These are phyloP conservation scores for Paratinospora sagittata DNA, from an alignment of 164 flowering plant genomes.

Conservation along the genomic window DNA sequence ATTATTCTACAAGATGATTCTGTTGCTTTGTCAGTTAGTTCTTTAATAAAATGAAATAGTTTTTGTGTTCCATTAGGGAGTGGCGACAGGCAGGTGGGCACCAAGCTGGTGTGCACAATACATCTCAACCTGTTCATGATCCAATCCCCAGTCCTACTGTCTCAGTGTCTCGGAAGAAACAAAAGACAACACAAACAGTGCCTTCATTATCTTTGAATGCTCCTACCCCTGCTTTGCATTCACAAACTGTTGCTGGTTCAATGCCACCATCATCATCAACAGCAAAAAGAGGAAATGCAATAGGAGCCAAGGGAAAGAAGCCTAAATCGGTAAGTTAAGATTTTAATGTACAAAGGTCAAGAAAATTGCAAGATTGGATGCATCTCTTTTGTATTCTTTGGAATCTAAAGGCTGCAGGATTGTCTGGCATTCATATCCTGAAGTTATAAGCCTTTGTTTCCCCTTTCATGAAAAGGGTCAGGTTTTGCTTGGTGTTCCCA, in stretches of 20 bases:
- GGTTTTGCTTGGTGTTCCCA: constrained; percentile 31
- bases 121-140: constrained; percentile 56
- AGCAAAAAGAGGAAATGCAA: constrained; percentile 27
- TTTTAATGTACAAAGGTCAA: not conserved
- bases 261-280: constrained; percentile 43
- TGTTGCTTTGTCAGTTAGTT: not conserved
- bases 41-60: not conserved
- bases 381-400: not conserved
- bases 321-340: constrained; percentile 44
- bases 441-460: constrained; percentile 6
- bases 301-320: constrained; percentile 38
- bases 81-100: constrained; percentile 74
- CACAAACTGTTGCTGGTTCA: constrained; percentile 32
- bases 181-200: constrained; percentile 50
- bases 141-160: constrained; percentile 61
- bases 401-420: not conserved
- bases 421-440: not conserved
- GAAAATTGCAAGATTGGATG: not conserved
- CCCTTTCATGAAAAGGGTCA: constrained; percentile 16
- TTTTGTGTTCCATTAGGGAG: constrained; percentile 46
- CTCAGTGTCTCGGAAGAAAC: constrained; percentile 81
- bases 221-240: constrained; percentile 37
- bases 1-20: no score
- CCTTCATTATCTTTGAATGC: constrained; percentile 36
- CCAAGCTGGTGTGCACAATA: constrained; percentile 39